Conservation (phyloP, 768 basidiomycete species). For the Lentinula detonsa region DNA sequence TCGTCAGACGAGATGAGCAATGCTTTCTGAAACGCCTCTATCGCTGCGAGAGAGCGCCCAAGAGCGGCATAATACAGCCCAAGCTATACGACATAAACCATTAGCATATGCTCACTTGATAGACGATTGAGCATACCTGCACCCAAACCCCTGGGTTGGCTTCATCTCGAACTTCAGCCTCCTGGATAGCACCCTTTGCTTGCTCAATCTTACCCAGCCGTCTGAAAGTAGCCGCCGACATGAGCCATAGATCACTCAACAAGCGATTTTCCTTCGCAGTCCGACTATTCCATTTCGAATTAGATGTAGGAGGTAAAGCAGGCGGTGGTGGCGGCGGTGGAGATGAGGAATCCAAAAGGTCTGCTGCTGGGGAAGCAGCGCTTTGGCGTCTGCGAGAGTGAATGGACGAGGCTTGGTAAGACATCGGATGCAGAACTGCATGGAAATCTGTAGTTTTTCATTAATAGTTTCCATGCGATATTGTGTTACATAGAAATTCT, state of each 20-base stretch:
- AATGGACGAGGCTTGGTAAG: conserved; percentile 76
- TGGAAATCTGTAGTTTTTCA: conserved; percentile 52
- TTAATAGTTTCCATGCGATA: not conserved
- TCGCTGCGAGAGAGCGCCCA: conserved; percentile 53
- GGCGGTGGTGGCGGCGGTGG: conserved; percentile 43
- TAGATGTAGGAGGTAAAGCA: conserved; percentile 25
- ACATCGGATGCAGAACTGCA: conserved; percentile 49
- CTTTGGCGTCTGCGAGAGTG: conserved; percentile 67
- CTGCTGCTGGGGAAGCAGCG: conserved; percentile 30
- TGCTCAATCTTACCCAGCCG: conserved; percentile 87
- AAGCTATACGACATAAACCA: conserved; percentile 38
- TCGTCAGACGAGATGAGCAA: conserved; percentile 82
- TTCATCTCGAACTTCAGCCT: conserved; percentile 87
- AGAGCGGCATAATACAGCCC: conserved; percentile 67
- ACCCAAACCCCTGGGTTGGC: conserved; percentile 90
- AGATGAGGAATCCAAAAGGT: conserved; percentile 29
- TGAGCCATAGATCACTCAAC: conserved; percentile 86
- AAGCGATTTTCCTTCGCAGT: conserved; percentile 59
- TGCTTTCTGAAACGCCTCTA: conserved; percentile 80
- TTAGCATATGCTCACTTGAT: not conserved
- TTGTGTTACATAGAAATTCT: not conserved
- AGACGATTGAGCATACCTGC: conserved; percentile 51
- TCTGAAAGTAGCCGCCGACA: conserved; percentile 91
- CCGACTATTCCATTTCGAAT: conserved; percentile 32
- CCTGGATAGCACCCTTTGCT: conserved; percentile 85